A percentile compares a stretch with the other conserved stretches of the same genome.
These are phyloP conservation scores for Fusarium solani-melongenae DNA, from an alignment of 2,329 filamentous ascomycete species.

Conservation along the genomic window DNA sequence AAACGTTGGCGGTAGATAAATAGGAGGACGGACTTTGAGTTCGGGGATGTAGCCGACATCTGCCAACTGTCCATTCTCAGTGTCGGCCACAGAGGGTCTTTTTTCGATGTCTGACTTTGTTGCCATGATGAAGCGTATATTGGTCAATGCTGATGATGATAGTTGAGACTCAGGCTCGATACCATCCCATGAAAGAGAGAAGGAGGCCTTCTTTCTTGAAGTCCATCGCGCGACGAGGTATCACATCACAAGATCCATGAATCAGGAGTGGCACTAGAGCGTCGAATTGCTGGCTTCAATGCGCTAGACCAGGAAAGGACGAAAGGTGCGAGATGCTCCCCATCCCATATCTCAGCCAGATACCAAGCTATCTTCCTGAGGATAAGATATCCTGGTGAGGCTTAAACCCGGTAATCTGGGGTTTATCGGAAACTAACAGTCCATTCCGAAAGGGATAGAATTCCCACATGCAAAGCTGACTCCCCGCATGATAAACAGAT, in stretches of 20 bases:
- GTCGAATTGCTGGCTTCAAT: neutral
- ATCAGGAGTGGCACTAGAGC: neutral
- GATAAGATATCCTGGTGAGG: neutral
- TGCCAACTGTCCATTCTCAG: neutral
- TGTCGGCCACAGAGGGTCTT: neutral
- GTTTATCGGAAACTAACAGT: neutral
- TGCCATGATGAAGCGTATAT: neutral
- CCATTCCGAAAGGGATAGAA: neutral
- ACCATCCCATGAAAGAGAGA: neutral
- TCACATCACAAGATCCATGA: neutral
- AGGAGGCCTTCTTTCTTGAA: neutral
- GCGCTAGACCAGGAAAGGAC: constrained; percentile 6
- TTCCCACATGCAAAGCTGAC: neutral
- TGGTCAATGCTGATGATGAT: neutral
- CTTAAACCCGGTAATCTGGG: neutral
- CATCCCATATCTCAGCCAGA: neutral
- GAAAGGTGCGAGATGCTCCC: constrained; percentile 2
- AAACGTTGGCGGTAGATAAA: neutral
- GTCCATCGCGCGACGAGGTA: neutral
- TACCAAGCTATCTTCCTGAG: neutral
- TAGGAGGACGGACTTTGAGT: neutral
- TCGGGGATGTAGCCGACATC: neutral
- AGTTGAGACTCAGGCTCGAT: neutral
- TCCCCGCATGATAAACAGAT: neutral
- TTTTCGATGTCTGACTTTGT: neutral